phyloP scores from a whole-genome alignment of 345 rosid species.

The Corchorus olitorius region DNA sequence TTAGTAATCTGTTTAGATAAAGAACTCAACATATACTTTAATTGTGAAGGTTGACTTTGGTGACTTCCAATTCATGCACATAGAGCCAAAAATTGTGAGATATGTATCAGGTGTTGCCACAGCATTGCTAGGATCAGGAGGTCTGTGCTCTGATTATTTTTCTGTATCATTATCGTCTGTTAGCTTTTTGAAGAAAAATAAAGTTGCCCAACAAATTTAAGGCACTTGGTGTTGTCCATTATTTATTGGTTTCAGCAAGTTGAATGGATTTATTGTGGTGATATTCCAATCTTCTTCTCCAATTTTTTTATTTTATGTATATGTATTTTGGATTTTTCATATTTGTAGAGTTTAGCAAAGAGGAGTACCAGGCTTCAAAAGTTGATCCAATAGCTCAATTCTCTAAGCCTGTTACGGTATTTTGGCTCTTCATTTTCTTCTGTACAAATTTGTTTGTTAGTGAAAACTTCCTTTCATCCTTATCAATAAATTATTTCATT shows the following conservation, averaged over 20 bases:
- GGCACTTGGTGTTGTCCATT: background rate
- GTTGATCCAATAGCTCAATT: constrained; percentile 87
- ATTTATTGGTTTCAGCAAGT: constrained; percentile 5
- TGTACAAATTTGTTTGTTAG: constrained; percentile 9
- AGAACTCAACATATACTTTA: constrained; percentile 27
- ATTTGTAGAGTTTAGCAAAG: constrained; percentile 67
- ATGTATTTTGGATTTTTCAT: constrained; percentile 9
- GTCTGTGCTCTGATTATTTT: constrained; percentile 38
- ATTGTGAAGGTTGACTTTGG: constrained; percentile 89
- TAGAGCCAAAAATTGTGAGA: constrained; percentile 79
- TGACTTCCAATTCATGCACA: constrained; percentile 82
- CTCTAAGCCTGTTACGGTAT: constrained; percentile 86
- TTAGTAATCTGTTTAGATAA: constrained; percentile 6
- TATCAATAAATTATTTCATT: constrained; percentile 16
- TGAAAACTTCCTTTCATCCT: background rate
- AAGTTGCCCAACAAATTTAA: constrained; percentile 2
- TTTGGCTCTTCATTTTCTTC: constrained; percentile 16
- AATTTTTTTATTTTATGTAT: background rate
- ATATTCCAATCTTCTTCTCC: background rate
- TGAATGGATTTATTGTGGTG: constrained; percentile 1
- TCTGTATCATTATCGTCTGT: background rate
- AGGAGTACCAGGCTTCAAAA: constrained; percentile 67
- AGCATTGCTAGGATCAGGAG: constrained; percentile 94
- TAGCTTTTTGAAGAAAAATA: background rate
- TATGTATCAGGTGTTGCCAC: constrained; percentile 92